Conservation (phyloP, 495 filamentous ascomycete species). For the Choiromyces venosus region DNA sequence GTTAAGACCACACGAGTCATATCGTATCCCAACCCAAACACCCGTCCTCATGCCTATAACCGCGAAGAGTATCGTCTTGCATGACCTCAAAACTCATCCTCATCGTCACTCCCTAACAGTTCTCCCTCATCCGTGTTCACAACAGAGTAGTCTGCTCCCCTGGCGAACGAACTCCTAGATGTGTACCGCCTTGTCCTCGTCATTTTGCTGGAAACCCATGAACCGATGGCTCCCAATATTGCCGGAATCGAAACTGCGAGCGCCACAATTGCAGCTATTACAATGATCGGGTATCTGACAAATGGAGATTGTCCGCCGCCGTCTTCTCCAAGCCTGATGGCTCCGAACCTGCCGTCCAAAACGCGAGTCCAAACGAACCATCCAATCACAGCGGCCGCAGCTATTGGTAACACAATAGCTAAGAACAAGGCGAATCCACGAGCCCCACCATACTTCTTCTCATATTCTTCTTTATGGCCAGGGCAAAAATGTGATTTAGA, state of each 20-base stretch:
- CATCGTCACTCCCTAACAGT: constrained; percentile 84
- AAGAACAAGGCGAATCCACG: constrained; percentile 78
- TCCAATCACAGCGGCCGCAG: constrained; percentile 61
- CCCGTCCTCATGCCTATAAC: not conserved
- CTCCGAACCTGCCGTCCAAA: constrained; percentile 75
- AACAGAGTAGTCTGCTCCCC: constrained; percentile 76
- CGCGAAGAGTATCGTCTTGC: constrained; percentile 5
- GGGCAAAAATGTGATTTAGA: constrained; percentile 58
- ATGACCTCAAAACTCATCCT: constrained; percentile 65
- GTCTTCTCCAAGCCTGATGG: constrained; percentile 57
- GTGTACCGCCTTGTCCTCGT: constrained; percentile 61
- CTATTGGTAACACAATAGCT: constrained; percentile 67
- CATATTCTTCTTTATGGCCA: constrained; percentile 69
- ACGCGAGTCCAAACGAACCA: constrained; percentile 74
- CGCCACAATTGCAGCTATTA: constrained; percentile 69
- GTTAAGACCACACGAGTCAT: not conserved
- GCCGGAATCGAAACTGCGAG: constrained; percentile 69
- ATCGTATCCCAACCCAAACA: not conserved
- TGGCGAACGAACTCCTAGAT: constrained; percentile 75
- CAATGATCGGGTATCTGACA: constrained; percentile 71
- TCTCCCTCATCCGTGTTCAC: constrained; percentile 92
- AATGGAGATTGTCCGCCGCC: constrained; percentile 46
- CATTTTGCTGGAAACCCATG: constrained; percentile 49
- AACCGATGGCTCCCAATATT: constrained; percentile 51
- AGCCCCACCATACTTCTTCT: constrained; percentile 60